Base-by-base conservation (phyloP, 2,329 filamentous ascomycete species). In the Pseudonectria foliicola region DNA sequence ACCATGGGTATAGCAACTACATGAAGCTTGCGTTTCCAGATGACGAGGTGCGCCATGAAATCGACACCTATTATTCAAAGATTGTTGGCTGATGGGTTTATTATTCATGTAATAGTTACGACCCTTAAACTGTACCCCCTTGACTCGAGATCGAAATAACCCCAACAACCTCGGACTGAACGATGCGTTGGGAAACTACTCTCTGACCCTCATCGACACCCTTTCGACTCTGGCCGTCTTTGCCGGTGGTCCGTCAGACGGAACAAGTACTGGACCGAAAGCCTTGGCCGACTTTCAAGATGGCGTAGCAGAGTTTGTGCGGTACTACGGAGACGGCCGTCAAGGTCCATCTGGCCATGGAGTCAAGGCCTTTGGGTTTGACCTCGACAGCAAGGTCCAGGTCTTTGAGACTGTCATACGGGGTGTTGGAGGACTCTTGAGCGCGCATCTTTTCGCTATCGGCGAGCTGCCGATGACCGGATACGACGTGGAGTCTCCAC, bases 341-440 rank as follows among this genome's bases (percentile, higher is more conserved):
- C 62, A 69, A 7, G 82, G 84, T 3, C 68, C 75, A 11, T 70
- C 71, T 5, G 86, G 85, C 6, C 71, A 76, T 53, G 90, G 90
- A 4, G 68, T 73, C 38, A 72, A 87, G 44, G 80, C 80, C 4
- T 75, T 79, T 35, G 92, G 88, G 0, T 98, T 98, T 53, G 87
- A 98, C 59, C 68, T 95, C 27, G 90, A 98, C 61, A 95, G 89
- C 66, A 98, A 96, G 62, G 92, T 98, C 2, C 90, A 98, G 63
- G 87, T 98, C 26, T 98, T 98, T 54, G 92, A 98, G 66, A 96
- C 90, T 1, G 90, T 95, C 25, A 98, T 98, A 49, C 76, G 92
- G 39, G 92, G 90, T 12, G 76, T 94, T 29, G 92, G 92, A 11
- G 92, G 92, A 1, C 67, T 98, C 37, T 64, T 98, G 45, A 95